Conservation (phyloP, 208 protist genomes). For the Vickermania spadyakhi region DNA sequence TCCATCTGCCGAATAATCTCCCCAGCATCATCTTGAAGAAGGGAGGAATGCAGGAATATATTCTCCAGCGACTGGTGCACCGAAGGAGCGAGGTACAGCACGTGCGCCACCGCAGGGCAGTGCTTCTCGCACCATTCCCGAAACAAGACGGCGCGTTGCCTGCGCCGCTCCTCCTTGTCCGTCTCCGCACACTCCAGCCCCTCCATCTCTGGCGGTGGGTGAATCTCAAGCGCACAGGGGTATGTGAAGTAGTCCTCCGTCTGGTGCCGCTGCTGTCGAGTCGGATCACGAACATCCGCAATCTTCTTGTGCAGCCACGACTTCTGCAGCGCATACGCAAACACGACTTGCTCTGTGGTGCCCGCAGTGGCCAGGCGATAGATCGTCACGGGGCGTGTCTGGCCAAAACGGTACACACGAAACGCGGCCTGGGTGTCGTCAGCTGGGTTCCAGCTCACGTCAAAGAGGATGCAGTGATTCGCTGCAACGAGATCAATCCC, state of each 20-base stretch:
- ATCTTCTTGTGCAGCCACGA: constrained; percentile 85
- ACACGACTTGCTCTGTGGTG: constrained; percentile 92
- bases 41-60: constrained; percentile 49
- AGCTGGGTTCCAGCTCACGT: constrained; percentile 90
- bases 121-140: constrained; percentile 19
- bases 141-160: constrained; percentile 2
- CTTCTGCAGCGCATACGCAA: constrained; percentile 75
- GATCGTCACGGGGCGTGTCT: constrained; percentile 79
- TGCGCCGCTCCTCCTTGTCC: not conserved
- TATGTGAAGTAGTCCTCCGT: constrained; percentile 67
- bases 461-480: constrained; percentile 92
- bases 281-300: constrained; percentile 61
- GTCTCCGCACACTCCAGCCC: not conserved
- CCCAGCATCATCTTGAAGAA: constrained; percentile 56
- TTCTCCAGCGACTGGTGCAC: constrained; percentile 23
- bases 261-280: constrained; percentile 59
- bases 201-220: constrained; percentile 5
- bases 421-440: constrained; percentile 91
- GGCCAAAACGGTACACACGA: constrained; percentile 92
- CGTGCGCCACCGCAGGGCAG: constrained; percentile 19
- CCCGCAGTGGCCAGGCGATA: constrained; percentile 89
- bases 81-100: constrained; percentile 9
- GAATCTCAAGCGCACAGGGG: constrained; percentile 42
- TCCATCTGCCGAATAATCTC: constrained; percentile 51
- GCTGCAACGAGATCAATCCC: constrained; percentile 91